Conservation (phyloP, 2,329 filamentous ascomycete genomes). For the Pseudogymnoascus sp. region DNA sequence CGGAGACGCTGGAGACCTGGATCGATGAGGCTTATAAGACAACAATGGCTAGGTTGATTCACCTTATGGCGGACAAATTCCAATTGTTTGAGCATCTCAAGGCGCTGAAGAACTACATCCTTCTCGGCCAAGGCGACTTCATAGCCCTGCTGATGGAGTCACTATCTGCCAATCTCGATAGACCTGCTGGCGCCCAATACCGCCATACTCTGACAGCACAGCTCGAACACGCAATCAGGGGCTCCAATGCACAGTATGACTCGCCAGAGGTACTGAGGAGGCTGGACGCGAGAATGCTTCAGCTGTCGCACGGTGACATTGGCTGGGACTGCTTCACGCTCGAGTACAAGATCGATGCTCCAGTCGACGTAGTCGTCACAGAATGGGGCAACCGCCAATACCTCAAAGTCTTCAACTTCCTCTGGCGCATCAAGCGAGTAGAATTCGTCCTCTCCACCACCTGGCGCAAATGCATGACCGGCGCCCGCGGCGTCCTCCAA, state of each 20-base stretch:
- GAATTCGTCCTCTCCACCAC: constrained; percentile 87
- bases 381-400: constrained; percentile 94
- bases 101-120: constrained; percentile 87
- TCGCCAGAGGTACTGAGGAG: constrained; percentile 82
- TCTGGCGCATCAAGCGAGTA: constrained; percentile 96
- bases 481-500: constrained; percentile 80
- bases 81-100: constrained; percentile 86
- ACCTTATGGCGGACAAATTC: constrained; percentile 92
- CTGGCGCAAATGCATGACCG: constrained; percentile 95
- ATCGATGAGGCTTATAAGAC: constrained; percentile 98
- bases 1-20: constrained; percentile 78
- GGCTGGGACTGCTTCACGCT: constrained; percentile 99
- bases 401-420: constrained; percentile 97
- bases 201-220: constrained; percentile 96
- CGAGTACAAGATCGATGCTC: constrained; percentile 96
- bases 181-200: constrained; percentile 93
- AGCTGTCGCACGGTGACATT: constrained; percentile 91
- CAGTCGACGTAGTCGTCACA: constrained; percentile 93
- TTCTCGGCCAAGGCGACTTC: constrained; percentile 93
- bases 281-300: constrained; percentile 95
- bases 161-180: constrained; percentile 81
- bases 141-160: constrained; percentile 97
- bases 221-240: constrained; percentile 90
- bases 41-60: constrained; percentile 89
- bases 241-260: constrained; percentile 95